These are phyloP conservation scores for Leccinum proximum DNA, from an alignment of 1,284 basidiomycete genomes.

Conservation along the genomic window DNA sequence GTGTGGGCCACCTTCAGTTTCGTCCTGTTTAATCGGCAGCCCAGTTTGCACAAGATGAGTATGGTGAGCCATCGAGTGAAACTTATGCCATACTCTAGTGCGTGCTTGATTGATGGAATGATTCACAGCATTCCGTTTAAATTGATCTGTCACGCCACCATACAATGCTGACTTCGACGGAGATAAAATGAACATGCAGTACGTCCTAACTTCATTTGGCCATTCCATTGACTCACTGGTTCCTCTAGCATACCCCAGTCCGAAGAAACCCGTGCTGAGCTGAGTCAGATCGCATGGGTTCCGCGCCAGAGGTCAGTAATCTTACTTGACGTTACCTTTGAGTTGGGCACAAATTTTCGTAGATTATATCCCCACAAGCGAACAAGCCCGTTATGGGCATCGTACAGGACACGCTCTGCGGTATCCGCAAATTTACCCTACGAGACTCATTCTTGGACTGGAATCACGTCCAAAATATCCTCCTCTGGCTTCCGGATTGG, in stretches of 20 bases:
- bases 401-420: conserved; percentile 98
- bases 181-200: conserved; percentile 99
- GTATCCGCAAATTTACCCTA: conserved; percentile 96
- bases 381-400: conserved; percentile 99
- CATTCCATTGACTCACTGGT: conserved; percentile 8
- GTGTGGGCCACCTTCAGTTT: conserved; percentile 46
- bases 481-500: conserved; percentile 98
- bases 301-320: conserved; percentile 72
- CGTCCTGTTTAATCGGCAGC: conserved; percentile 98
- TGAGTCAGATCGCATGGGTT: conserved; percentile 99
- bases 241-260: conserved; percentile 87
- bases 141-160: conserved; percentile 91
- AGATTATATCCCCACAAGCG: conserved; percentile 99
- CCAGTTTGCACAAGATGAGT: conserved; percentile 99
- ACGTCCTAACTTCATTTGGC: conserved; percentile 34
- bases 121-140: conserved; percentile 85
- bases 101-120: conserved; percentile 41
- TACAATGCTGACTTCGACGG: conserved; percentile 99
- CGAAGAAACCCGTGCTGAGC: conserved; percentile 98
- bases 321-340: background rate
- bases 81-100: conserved; percentile 98
- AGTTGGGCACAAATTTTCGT: conserved; percentile 6
- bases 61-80: conserved; percentile 99
- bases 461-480: conserved; percentile 94
- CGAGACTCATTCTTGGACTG: conserved; percentile 95